phyloP scores from a whole-genome alignment of 2,329 filamentous ascomycete species.

The Arthrobotrys conoides region DNA sequence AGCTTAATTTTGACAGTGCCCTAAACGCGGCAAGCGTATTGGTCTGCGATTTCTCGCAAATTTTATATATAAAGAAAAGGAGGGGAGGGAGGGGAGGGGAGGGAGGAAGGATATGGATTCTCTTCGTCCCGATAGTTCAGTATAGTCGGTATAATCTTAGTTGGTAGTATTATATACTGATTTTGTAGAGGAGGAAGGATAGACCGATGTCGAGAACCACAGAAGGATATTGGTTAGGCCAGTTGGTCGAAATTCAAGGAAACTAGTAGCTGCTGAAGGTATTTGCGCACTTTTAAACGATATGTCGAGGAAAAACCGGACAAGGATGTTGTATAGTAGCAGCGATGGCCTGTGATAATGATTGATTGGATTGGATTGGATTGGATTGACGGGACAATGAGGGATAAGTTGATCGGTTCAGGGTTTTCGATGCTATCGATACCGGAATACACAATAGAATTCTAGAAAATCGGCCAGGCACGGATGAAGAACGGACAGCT shows the following conservation, averaged over 20 bases:
- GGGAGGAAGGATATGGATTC: conserved; percentile 7
- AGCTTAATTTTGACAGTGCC: conserved; percentile 60
- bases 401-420: neutral
- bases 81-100: neutral
- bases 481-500: conserved; percentile 4
- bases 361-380: no score
- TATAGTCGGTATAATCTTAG: neutral
- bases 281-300: neutral
- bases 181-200: neutral
- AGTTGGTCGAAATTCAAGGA: neutral
- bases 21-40: conserved; percentile 61
- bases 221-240: neutral
- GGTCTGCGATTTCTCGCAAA: conserved; percentile 55
- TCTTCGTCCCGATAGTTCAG: neutral
- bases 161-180: neutral
- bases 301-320: neutral
- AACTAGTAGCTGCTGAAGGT: neutral
- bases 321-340: neutral
- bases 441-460: conserved; percentile 6
- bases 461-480: conserved; percentile 15
- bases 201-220: neutral
- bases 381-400: neutral
- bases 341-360: neutral
- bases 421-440: conserved; percentile 14
- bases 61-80: neutral